Evolutionary conservation across 2,329 filamentous ascomycete genomes (phyloP).

Genomic region (Botrytis paeoniae): DNA sequence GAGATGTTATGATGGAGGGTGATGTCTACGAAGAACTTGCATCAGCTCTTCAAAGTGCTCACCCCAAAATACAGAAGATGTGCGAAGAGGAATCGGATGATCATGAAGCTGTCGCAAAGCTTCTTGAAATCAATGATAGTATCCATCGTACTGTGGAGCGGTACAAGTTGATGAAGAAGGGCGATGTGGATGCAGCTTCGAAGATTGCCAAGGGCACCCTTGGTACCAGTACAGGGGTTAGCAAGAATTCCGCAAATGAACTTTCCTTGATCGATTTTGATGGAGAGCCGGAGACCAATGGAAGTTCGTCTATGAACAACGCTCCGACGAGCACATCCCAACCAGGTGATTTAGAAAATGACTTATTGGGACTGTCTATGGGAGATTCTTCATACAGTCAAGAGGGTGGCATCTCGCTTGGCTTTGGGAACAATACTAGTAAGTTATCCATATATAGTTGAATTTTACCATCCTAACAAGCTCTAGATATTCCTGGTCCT

Average conservation of each 20-base stretch:
- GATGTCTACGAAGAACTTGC: conserved; percentile 81
- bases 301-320: conserved; percentile 45
- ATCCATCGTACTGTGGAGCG: conserved; percentile 95
- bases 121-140: conserved; percentile 97
- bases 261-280: conserved; percentile 93
- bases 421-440: conserved; percentile 69
- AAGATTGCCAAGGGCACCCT: conserved; percentile 81
- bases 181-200: conserved; percentile 78
- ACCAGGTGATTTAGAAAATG: conserved; percentile 75
- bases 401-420: conserved; percentile 79
- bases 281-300: conserved; percentile 57
- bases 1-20: conserved; percentile 70
- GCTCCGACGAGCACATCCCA: conserved; percentile 39
- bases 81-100: conserved; percentile 98
- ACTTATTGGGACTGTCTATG: conserved; percentile 84
- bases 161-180: conserved; percentile 95
- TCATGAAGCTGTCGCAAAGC: conserved; percentile 88
- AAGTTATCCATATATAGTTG: conserved; percentile 33
- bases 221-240: conserved; percentile 61
- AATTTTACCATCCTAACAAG: conserved; percentile 32
- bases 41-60: conserved; percentile 82
- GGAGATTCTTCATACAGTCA: conserved; percentile 62
- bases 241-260: conserved; percentile 68
- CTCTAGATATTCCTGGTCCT: conserved; percentile 59
- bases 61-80: conserved; percentile 99